These are phyloP conservation scores for Sphaerosporella brunnea DNA, from an alignment of 495 filamentous ascomycete genomes.

Conservation along the genomic window DNA sequence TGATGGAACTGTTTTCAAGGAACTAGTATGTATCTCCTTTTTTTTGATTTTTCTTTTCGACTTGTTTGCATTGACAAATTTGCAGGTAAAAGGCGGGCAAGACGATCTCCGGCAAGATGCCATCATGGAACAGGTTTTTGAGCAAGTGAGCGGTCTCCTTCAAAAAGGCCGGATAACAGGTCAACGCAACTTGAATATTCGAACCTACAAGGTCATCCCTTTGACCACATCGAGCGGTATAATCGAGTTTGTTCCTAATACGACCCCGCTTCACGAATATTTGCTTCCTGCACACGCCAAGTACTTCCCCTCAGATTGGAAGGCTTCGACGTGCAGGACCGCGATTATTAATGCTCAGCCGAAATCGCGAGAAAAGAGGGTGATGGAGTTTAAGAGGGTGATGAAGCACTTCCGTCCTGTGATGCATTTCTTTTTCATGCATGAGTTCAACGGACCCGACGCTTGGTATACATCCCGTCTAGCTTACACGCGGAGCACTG, in stretches of 20 bases:
- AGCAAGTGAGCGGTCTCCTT: slow-evolving; percentile 77
- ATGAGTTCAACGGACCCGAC: slow-evolving; percentile 81
- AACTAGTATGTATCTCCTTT: slow-evolving; percentile 45
- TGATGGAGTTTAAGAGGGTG: slow-evolving; percentile 55
- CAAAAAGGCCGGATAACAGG: slow-evolving; percentile 68
- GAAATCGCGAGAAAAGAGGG: slow-evolving; percentile 47
- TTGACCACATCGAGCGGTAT: slow-evolving; percentile 69
- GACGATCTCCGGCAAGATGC: slow-evolving; percentile 97
- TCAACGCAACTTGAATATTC: slow-evolving; percentile 69
- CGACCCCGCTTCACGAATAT: slow-evolving; percentile 75
- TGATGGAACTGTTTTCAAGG: slow-evolving; percentile 64
- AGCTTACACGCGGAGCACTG: slow-evolving; percentile 80
- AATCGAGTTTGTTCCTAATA: slow-evolving; percentile 91
- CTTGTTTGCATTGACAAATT: too few species aligned
- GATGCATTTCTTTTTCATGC: slow-evolving; percentile 94
- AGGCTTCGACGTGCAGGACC: slow-evolving; percentile 53
- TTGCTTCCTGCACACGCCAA: slow-evolving; percentile 73
- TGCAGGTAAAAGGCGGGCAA: slow-evolving; percentile 72
- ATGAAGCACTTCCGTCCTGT: slow-evolving; percentile 74
- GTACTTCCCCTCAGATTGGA: slow-evolving; percentile 75
- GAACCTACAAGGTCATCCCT: slow-evolving; percentile 92
- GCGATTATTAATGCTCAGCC: slow-evolving; percentile 54
- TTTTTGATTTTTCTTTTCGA: too few species aligned
- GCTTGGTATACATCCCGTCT: slow-evolving; percentile 82
- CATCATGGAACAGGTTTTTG: slow-evolving; percentile 99